Evolutionary conservation across 2,329 filamentous ascomycete species (phyloP).

Genomic region (Aureobasidium melanogenum): DNA sequence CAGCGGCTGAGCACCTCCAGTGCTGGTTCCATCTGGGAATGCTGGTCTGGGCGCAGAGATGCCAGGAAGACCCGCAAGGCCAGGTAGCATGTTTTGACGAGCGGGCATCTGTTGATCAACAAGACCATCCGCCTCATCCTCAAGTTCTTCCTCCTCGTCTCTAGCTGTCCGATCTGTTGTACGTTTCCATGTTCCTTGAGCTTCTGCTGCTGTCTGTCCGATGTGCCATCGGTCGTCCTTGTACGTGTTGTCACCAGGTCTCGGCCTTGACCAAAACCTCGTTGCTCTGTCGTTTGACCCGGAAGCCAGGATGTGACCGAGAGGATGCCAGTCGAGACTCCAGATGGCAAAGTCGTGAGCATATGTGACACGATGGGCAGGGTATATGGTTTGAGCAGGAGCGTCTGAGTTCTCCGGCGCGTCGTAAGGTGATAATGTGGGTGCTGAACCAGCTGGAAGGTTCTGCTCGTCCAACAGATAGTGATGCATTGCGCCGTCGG

Average conservation of each 20-base stretch:
- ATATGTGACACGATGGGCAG: conserved; percentile 75
- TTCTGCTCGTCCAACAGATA: conserved; percentile 96
- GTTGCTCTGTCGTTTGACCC: conserved; percentile 96
- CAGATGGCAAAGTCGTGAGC: conserved; percentile 95
- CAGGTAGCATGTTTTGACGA: conserved; percentile 53
- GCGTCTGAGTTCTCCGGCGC: conserved; percentile 69
- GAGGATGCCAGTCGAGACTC: conserved; percentile 95
- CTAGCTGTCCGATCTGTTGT: conserved; percentile 85
- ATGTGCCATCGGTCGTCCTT: conserved; percentile 92
- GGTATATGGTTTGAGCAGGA: conserved; percentile 82
- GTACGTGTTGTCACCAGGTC: conserved; percentile 78
- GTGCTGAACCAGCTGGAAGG: conserved; percentile 61
- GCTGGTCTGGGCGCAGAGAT: conserved; percentile 22
- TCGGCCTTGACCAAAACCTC: conserved; percentile 86
- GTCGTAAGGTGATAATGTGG: conserved; percentile 75
- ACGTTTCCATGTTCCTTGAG: conserved; percentile 89
- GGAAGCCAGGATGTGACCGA: conserved; percentile 89
- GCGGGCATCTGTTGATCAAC: conserved; percentile 78
- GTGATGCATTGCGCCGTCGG: conserved; percentile 82
- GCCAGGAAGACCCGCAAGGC: conserved; percentile 53
- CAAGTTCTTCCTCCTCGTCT: conserved; percentile 84
- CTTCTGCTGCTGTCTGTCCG: conserved; percentile 85
- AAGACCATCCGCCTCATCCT: conserved; percentile 87
- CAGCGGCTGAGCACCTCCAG: conserved; percentile 30
- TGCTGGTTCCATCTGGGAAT: conserved; percentile 35